Evolutionary conservation across 2,329 filamentous ascomycete species (phyloP).

Genomic region (Hypoxylon sp.): DNA sequence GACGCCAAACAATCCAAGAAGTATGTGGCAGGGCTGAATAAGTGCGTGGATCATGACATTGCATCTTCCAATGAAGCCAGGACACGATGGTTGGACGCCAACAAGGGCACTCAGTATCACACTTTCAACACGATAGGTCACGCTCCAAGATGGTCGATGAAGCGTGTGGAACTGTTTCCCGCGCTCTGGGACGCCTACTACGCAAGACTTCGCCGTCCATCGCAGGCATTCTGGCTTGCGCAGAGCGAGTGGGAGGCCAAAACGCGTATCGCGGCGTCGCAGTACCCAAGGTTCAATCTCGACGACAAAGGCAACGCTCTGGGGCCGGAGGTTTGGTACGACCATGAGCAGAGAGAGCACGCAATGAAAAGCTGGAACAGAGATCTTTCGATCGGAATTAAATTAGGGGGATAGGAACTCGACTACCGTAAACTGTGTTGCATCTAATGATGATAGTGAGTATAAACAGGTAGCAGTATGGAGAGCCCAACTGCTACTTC

Average conservation of each 20-base stretch:
- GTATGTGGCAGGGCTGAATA: slow-evolving; percentile 53
- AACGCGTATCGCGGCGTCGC: slow-evolving; percentile 8
- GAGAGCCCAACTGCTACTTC: background rate
- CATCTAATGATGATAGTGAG: background rate
- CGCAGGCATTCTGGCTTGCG: slow-evolving; percentile 7
- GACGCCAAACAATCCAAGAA: slow-evolving; percentile 43
- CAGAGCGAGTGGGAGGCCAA: slow-evolving; percentile 8
- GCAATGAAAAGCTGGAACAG: slow-evolving; percentile 8
- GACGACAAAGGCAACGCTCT: slow-evolving; percentile 3
- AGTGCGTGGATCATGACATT: slow-evolving; percentile 50
- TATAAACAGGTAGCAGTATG: background rate
- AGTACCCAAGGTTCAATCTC: background rate
- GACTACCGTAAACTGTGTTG: background rate
- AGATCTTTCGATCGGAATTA: background rate
- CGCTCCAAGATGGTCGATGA: slow-evolving; percentile 7
- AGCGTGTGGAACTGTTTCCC: slow-evolving; percentile 17
- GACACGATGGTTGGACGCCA: background rate
- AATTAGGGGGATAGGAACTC: background rate
- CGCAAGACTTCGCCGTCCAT: slow-evolving; percentile 5
- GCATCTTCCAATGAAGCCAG: slow-evolving; percentile 2
- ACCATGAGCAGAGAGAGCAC: slow-evolving; percentile 3
- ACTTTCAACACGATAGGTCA: background rate
- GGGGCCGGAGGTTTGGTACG: slow-evolving; percentile 11
- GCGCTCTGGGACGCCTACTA: slow-evolving; percentile 15
- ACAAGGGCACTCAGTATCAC: background rate